Base-by-base conservation (phyloP, 2,329 filamentous ascomycete genomes). In the Moelleriella libera region DNA sequence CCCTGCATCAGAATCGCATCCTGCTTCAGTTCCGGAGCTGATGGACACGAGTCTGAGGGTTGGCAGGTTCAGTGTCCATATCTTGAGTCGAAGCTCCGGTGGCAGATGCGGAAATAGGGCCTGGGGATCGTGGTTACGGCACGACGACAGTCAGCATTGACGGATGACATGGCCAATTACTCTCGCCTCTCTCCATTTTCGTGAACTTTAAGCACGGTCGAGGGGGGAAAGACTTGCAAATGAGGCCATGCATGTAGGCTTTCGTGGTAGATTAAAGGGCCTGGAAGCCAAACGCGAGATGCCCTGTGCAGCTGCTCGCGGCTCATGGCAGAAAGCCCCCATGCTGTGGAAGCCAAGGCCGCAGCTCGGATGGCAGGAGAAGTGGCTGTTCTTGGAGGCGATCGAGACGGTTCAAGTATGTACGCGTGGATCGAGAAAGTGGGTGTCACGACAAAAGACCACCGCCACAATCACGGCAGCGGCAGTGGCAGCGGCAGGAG, bases 51-150 rank as follows among this genome's bases (percentile, higher is more conserved):
- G 58, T 32, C 71, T 68, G 9, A 65, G 57, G 11, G 57, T 54
- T 1, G 69, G 67, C 14, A 71, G 57, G 53, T 64, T 72, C 52
- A 67, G 61, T 41, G 60, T 60, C 71, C 71, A 74, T 45, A 74
- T 70, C 48, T 63, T 67, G 29, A 72, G 58, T 9, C 71, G 68
- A 12, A 74, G 58, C 53, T 74, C 71, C 10, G 63, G 54, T 1
- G 71, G 71, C 1, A 74, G 67, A 41, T 55, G 57, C 14, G 61
- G 50, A 51, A 74, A 74, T 45, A 60, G 54, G 43, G 58, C 63
- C 71, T 74, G 51, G 34, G 21, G 21, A 21, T 3, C 2, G 21
- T 21, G 21, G 21, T 21, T 3, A 21, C 21, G 3, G 21, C 21
- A 21, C 21, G 21, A 39, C 34, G 2, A 41, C 9, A 41, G 10